Evolutionary conservation across 352 stramenopile species (phyloP), one percentile per base, ranked within the genome.

Genomic region (Phytophthora fragariae): DNA sequence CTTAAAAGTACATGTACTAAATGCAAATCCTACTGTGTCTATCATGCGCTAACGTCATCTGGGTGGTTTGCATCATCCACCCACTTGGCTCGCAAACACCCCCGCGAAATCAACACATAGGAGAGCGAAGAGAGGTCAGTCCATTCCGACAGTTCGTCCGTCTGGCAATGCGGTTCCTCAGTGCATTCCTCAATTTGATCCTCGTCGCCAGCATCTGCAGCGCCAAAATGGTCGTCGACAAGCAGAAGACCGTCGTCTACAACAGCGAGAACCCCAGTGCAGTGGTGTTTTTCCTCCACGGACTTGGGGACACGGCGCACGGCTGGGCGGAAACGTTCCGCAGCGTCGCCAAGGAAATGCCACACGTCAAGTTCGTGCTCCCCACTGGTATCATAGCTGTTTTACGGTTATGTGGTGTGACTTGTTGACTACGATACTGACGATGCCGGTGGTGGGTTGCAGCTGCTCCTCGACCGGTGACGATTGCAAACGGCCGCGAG

Each of bases 241-340:
- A 76, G 70, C 66, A 76, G 29, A 79, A 76, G 57, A 81, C 71
- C 54, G 61, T 82, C 67, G 57, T 75, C 8, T 74, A 68, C 58
- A 68, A 65, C 12, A 60, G 63, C 12, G 71, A 75, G 31, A 74
- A 65, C 2, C 75, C 71, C 24, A 73, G 39, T 11, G 67, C 71
- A 1, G 75, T 70, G 10, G 71, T 82, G 11, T 73, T 95, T 41
- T 94, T 94, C 54, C 73, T 90, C 37, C 97, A 99, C 66, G 97
- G 97, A 14, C 78, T 99, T 1, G 97, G 97, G 15, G 97, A 99
- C 79, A 92, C 92, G 15, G 86, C 93, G 0, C 88, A 98, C 67
- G 89, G 90, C 46, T 97, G 89, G 83, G 70, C 81, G 14, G 88
- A 92, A 35, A 57, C 72, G 3, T 92, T 92, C 70, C 63, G 58